Base-by-base conservation (phyloP, 2,329 filamentous ascomycete species). In the Nemania sp. region DNA sequence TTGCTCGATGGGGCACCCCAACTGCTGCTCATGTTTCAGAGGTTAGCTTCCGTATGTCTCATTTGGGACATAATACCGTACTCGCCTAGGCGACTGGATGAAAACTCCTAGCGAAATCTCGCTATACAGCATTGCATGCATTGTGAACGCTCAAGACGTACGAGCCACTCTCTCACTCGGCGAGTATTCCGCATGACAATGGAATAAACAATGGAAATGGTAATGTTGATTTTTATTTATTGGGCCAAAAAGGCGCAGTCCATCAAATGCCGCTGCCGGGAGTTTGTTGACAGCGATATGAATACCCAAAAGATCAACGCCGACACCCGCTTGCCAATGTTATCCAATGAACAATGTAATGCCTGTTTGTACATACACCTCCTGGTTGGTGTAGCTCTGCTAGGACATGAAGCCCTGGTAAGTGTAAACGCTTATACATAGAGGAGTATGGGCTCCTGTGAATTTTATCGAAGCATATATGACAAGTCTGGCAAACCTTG, bases 381-480 rank as follows among this genome's bases (percentile, higher is more conserved):
- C n/a, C 37, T 7, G 15, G 25, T 7, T 29, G 25, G 25, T 29
- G 7, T 25, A 40, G 12, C 39, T 5, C n/a, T 20, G 49, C 25
- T 45, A 20, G 32, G 21, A 10, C 35, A 45, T 15, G n/a, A 11
- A 18, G 29, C 11, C n/a, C 13, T 12, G 45, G 37, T 11, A 25
- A 57, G 37, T 29, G 17, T 21, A 40, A 49, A 53, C 49, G 54
- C 34, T 3, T 60, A 59, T 43, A 58, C 46, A 52, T 47, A 48
- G 35, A n/a, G 34, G n/a, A 42, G 15, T 5, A 39, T 39, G 51
- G 5, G 52, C 32, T 46, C 39, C 11, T 39, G 40, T 5, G 52
- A 53, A 32, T 49, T 47, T 61, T 66, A 80, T 65, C 73, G 72
- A 63, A 81, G 65, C 79, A 81, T 81, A 57, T 81, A 81, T 18